These are phyloP conservation scores for Boletus speciosus DNA, from an alignment of 768 basidiomycete genomes.

Conservation along the genomic window DNA sequence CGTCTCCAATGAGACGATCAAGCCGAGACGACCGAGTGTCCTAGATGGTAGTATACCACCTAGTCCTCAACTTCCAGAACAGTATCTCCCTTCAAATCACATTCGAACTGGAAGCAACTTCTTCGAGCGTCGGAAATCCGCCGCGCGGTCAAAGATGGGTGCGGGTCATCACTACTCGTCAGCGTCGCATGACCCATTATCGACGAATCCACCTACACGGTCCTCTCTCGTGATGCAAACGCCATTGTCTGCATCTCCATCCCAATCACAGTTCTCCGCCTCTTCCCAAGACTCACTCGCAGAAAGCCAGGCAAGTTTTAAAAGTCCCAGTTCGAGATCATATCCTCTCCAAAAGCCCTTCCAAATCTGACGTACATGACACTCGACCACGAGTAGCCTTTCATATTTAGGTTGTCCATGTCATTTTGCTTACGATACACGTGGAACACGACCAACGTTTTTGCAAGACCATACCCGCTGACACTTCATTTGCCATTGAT, in stretches of 20 bases:
- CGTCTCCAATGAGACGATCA: conserved; percentile 34
- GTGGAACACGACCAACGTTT: conserved; percentile 9
- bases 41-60: conserved; percentile 50
- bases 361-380: conserved; percentile 48
- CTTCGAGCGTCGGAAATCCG: conserved; percentile 26
- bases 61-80: conserved; percentile 59
- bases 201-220: conserved; percentile 6
- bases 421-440: conserved; percentile 16
- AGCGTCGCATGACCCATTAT: conserved; percentile 31
- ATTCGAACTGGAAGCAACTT: conserved; percentile 30
- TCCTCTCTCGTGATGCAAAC: conserved; percentile 15
- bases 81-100: conserved; percentile 38
- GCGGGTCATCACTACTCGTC: conserved; percentile 22
- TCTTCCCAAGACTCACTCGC: conserved; percentile 22
- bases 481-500: conserved; percentile 10
- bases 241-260: conserved; percentile 27
- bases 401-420: conserved; percentile 14
- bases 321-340: conserved; percentile 66
- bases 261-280: conserved; percentile 24
- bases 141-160: conserved; percentile 18
- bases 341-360: conserved; percentile 46
- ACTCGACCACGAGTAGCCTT: conserved; percentile 40
- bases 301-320: conserved; percentile 51
- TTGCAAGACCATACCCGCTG: conserved; percentile 14
- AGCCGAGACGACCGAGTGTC: conserved; percentile 45